Evolutionary conservation across 2,329 filamentous ascomycete genomes (phyloP).

Genomic region (Aspergillus versicolor): DNA sequence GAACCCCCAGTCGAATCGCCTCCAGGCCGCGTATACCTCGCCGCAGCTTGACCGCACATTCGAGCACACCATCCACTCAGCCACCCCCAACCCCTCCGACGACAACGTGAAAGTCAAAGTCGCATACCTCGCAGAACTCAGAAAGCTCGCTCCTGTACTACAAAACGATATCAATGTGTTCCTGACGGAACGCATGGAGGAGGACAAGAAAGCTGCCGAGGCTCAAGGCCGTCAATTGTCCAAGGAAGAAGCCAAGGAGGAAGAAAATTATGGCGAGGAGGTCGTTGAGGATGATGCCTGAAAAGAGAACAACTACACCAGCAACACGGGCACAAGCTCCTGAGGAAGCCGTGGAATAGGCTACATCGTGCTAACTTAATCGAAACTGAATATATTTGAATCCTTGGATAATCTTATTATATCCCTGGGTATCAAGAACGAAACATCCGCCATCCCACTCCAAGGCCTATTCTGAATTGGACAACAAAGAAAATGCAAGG

Average conservation of each 20-base stretch:
- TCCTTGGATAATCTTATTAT: constrained; percentile 28
- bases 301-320: background rate
- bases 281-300: constrained; percentile 64
- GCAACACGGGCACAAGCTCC: background rate
- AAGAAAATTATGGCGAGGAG: constrained; percentile 79
- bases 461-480: constrained; percentile 9
- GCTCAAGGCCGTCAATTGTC: constrained; percentile 35
- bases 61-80: constrained; percentile 29
- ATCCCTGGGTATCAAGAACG: constrained; percentile 39
- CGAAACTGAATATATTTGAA: constrained; percentile 12
- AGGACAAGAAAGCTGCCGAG: constrained; percentile 51
- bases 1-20: constrained; percentile 2
- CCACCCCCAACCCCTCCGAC: constrained; percentile 19
- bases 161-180: constrained; percentile 60
- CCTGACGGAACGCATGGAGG: constrained; percentile 61
- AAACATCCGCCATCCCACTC: constrained; percentile 22
- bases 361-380: background rate
- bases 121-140: constrained; percentile 54
- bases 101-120: constrained; percentile 44
- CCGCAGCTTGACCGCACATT: constrained; percentile 33
- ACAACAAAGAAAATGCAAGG: constrained; percentile 8
- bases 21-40: constrained; percentile 30
- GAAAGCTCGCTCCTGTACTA: constrained; percentile 49
- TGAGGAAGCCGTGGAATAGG: background rate
- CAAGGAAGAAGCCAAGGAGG: constrained; percentile 44